Evolutionary conservation across 306 rosid genomes (phyloP).

Genomic region (Prunus kanzakura): DNA sequence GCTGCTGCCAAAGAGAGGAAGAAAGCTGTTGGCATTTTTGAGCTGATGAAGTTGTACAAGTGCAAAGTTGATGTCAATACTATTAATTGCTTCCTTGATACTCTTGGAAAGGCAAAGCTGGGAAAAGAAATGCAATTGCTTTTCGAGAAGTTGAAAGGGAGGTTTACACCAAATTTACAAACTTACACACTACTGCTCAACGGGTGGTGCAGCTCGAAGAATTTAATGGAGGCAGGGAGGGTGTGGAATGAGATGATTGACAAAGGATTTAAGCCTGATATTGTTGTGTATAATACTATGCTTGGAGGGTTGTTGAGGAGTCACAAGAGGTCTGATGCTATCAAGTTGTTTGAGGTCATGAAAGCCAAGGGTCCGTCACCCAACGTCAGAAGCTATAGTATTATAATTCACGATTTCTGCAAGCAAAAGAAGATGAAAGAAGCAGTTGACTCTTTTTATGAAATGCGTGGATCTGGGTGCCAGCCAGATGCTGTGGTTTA

Average conservation of each 20-base stretch:
- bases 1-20: slow-evolving; percentile 85
- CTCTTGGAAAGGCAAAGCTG: slow-evolving; percentile 72
- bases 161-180: slow-evolving; percentile 54
- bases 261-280: slow-evolving; percentile 69
- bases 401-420: slow-evolving; percentile 66
- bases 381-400: slow-evolving; percentile 59
- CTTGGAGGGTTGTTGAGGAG: slow-evolving; percentile 70
- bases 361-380: slow-evolving; percentile 79
- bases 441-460: slow-evolving; percentile 55
- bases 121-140: slow-evolving; percentile 78
- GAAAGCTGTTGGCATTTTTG: slow-evolving; percentile 78
- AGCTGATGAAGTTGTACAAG: slow-evolving; percentile 73
- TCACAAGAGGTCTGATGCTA: slow-evolving; percentile 73
- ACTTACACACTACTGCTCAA: slow-evolving; percentile 76
- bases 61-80: slow-evolving; percentile 60
- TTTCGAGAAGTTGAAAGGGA: slow-evolving; percentile 60
- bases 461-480: slow-evolving; percentile 59
- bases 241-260: slow-evolving; percentile 95
- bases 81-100: slow-evolving; percentile 72
- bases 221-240: slow-evolving; percentile 83
- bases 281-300: slow-evolving; percentile 78
- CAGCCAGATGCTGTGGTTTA: slow-evolving; percentile 63
- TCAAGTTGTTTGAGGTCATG: slow-evolving; percentile 87
- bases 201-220: slow-evolving; percentile 77
- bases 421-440: slow-evolving; percentile 66